These are phyloP conservation scores for Neurospora tetrasperma DNA, from an alignment of 495 filamentous ascomycete genomes.

Conservation along the genomic window DNA sequence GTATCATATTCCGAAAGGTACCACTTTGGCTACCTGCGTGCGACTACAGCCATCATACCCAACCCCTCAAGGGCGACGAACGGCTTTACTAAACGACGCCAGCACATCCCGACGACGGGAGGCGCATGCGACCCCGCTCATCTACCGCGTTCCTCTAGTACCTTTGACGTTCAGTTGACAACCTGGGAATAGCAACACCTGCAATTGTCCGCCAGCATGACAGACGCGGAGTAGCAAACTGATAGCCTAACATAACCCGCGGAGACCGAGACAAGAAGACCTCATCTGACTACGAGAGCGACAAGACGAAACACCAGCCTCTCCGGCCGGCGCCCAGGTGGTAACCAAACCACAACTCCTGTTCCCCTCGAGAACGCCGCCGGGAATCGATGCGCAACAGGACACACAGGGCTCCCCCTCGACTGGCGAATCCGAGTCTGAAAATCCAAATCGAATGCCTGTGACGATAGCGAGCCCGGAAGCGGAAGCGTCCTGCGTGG, in stretches of 20 bases:
- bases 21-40: neutral
- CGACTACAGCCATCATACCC: neutral
- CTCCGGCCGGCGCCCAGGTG: neutral
- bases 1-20: neutral
- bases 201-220: neutral
- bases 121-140: neutral
- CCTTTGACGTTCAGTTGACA: neutral
- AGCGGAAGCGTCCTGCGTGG: slow-evolving; percentile 24
- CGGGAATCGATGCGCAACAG: slow-evolving; percentile 6
- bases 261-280: neutral
- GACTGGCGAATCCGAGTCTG: slow-evolving; percentile 3
- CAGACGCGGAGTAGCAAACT: neutral
- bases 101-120: neutral
- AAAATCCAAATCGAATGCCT: slow-evolving; percentile 13
- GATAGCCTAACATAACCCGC: neutral
- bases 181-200: neutral
- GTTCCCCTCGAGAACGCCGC: slow-evolving; percentile 1
- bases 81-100: neutral
- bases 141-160: neutral
- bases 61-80: neutral
- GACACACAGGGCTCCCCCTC: neutral
- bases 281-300: neutral
- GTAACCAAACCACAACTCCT: slow-evolving; percentile 4
- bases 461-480: slow-evolving; percentile 9
- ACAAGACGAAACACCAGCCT: neutral